Evolutionary conservation across 352 stramenopile species (phyloP).

Genomic region (Plasmopara halstedii): DNA sequence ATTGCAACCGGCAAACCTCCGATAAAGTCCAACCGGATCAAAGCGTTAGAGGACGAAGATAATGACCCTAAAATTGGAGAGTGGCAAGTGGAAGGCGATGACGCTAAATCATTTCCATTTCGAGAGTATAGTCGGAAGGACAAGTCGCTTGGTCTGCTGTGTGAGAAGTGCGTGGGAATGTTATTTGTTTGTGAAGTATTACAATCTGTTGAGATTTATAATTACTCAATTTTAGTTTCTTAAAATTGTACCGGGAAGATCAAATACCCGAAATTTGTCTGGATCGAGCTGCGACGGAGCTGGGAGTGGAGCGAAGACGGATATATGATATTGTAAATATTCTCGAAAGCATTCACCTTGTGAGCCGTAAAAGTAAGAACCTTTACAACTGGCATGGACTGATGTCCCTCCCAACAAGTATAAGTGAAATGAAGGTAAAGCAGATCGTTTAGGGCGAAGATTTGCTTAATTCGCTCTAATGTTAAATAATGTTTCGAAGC

Average conservation of each 20-base stretch:
- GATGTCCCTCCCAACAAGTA: conserved; percentile 49
- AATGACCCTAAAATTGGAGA: conserved; percentile 15
- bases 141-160: conserved; percentile 77
- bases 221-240: conserved; percentile 37
- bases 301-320: conserved; percentile 87
- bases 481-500: conserved; percentile 8
- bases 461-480: too few species aligned
- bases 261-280: conserved; percentile 72
- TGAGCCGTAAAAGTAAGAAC: conserved; percentile 95
- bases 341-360: conserved; percentile 92
- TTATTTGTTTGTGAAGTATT: neutral
- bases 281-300: conserved; percentile 50
- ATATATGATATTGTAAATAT: conserved; percentile 99
- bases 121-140: conserved; percentile 86
- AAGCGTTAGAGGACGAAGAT: conserved; percentile 6
- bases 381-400: conserved; percentile 90
- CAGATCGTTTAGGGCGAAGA: too few species aligned
- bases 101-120: conserved; percentile 55
- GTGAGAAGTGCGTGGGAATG: conserved; percentile 62
- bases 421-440: conserved; percentile 71
- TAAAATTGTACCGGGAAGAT: conserved; percentile 64
- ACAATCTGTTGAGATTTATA: neutral
- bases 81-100: conserved; percentile 25
- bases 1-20: conserved; percentile 3
- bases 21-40: conserved; percentile 3